Percentiles rank a stretch among this genome's conserved stretches.
Evolutionary conservation across 2,329 filamentous ascomycete genomes (phyloP).

Genomic region (Epichloe festucae): DNA sequence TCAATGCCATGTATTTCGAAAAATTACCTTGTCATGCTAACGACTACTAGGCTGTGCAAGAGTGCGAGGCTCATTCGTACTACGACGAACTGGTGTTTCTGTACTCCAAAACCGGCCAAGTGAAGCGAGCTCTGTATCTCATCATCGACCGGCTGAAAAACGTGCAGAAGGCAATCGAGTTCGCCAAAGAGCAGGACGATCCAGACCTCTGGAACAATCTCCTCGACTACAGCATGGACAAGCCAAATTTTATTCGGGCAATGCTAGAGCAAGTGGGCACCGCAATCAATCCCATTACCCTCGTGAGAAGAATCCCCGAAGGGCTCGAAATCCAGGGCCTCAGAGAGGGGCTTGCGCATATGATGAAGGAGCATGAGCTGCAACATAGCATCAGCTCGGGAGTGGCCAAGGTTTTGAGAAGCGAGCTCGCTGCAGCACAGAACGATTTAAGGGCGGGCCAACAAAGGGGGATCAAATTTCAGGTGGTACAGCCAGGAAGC

Average conservation of each 20-base stretch:
- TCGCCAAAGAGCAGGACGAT: constrained; percentile 87
- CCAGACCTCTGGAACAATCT: constrained; percentile 91
- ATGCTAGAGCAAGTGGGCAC: constrained; percentile 90
- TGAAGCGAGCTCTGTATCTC: constrained; percentile 78
- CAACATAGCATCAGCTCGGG: constrained; percentile 86
- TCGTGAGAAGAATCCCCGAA: constrained; percentile 83
- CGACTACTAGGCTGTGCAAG: constrained; percentile 44
- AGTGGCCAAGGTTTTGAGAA: constrained; percentile 72
- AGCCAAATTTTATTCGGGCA: constrained; percentile 84
- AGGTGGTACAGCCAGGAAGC: constrained; percentile 42
- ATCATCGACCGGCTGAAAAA: constrained; percentile 91
- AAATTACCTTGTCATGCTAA: constrained; percentile 7
- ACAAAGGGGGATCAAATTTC: constrained; percentile 78
- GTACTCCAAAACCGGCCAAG: constrained; percentile 88
- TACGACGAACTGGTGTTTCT: constrained; percentile 91
- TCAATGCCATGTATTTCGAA: background rate
- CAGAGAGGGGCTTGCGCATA: constrained; percentile 73
- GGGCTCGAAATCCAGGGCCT: constrained; percentile 87
- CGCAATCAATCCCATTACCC: constrained; percentile 78
- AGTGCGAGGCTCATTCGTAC: constrained; percentile 71
- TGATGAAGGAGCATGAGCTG: constrained; percentile 92
- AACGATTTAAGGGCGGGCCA: constrained; percentile 67
- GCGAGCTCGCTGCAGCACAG: constrained; percentile 79
- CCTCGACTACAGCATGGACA: constrained; percentile 93
- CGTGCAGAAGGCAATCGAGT: constrained; percentile 83